Evolutionary conservation across 2,329 filamentous ascomycete genomes (phyloP), one percentile per base, ranked within the genome.

Genomic region (Aspergillus chevalieri): DNA sequence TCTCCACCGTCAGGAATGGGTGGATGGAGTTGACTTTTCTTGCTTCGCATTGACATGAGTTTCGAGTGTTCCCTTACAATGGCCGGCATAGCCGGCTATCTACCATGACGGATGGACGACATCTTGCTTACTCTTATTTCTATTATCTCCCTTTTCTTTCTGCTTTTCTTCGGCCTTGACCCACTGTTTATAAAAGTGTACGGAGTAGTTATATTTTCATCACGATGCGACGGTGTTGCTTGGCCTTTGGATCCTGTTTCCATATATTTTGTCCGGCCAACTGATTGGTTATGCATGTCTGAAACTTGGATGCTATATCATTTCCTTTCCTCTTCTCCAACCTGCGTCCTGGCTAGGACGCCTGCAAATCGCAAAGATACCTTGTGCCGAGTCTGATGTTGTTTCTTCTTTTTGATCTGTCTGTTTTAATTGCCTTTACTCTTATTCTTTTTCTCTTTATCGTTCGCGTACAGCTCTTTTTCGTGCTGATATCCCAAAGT

Each of bases 1-100:
- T 53, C 51, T 51, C 52, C 52, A 61, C 57, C 59, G 56, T 56
- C 54, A 56, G 57, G 56, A 47, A 56, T 60, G 58, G 55, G 62
- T 63, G 61, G 49, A 59, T 58, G 63, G 61, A 60, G 58, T 61
- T 66, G 43, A 19, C 38, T 41, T 55, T 51, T 57, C 50, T 53
- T 47, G 41, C 52, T 56, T 51, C 48, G 47, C 47, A 46, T 53
- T 48, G 49, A 52, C 43, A 52, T 50, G 53, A 57, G 54, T 53
- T 50, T 47, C 51, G 56, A 62, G 52, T 54, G 61, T 57, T 54
- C 44, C 46, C 48, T 52, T 54, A 50, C 51, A 38, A 26, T 21
- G 21, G 5, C 42, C 12, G 22, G 24, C 42, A 48, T 47, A 52
- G 52, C 49, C 53, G 51, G 49, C 58, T 58, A 45, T 47, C 53